A percentile compares a stretch with the other conserved stretches of the same genome.
These are phyloP conservation scores for Sedum album DNA, from an alignment of 164 flowering plant genomes.

Conservation along the genomic window DNA sequence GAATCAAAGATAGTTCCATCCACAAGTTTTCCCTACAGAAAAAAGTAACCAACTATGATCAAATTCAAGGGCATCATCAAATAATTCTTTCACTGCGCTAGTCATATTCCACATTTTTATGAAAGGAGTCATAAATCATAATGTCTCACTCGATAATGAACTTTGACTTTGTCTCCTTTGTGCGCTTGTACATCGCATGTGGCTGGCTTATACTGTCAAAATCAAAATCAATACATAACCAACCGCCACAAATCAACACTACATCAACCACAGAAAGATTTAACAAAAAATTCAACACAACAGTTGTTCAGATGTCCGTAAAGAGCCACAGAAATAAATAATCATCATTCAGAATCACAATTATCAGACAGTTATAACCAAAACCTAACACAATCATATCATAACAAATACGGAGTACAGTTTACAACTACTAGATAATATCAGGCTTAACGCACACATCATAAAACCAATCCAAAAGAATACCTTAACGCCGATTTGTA, in stretches of 20 bases:
- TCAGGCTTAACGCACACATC: neutral
- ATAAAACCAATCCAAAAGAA: neutral
- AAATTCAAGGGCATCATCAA: neutral
- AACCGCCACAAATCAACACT: neutral
- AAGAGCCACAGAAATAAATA: neutral
- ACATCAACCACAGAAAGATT: too few species aligned
- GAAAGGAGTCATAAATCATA: neutral
- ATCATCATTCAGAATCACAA: neutral
- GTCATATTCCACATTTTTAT: neutral
- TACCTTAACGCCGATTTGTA: slow-evolving; percentile 11
- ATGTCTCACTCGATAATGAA: neutral
- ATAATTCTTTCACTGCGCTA: neutral
- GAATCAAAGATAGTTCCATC: slow-evolving; percentile 98
- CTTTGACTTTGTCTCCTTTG: slow-evolving; percentile 8
- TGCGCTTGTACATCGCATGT: slow-evolving; percentile 3
- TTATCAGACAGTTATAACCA: neutral
- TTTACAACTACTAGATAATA: too few species aligned
- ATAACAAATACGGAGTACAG: too few species aligned
- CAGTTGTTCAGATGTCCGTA: neutral
- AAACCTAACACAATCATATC: neutral
- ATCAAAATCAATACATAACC: neutral
- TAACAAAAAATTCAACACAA: neutral
- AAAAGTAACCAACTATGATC: neutral
- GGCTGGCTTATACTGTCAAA: slow-evolving; percentile 1
- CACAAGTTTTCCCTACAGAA: slow-evolving; percentile 74